A percentile compares a stretch with the other conserved stretches of the same genome.
phyloP scores from a whole-genome alignment of 2,329 filamentous ascomycete genomes.

The Paraphoma sp. region DNA sequence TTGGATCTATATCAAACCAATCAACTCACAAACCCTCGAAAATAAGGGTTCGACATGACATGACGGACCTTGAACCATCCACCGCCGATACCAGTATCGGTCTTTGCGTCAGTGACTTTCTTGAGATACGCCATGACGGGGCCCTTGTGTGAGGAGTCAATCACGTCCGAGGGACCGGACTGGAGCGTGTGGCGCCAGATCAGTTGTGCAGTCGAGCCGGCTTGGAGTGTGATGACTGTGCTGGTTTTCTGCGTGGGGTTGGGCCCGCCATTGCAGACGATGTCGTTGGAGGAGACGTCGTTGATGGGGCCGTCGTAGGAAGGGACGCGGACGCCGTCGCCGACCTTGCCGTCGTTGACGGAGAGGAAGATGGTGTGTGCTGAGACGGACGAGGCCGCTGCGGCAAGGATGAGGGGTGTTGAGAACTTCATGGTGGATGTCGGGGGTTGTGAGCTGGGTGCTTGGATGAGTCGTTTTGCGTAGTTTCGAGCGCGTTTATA shows the following conservation, averaged over 20 bases:
- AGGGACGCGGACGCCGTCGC: slow-evolving; percentile 60
- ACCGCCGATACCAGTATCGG: slow-evolving; percentile 33
- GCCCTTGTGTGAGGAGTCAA: slow-evolving; percentile 64
- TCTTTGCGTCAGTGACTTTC: slow-evolving; percentile 59
- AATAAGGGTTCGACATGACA: background rate
- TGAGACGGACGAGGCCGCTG: slow-evolving; percentile 45
- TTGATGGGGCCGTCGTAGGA: slow-evolving; percentile 55
- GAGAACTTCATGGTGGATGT: slow-evolving; percentile 36
- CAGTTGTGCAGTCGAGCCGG: slow-evolving; percentile 59
- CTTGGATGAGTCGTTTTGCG: slow-evolving; percentile 1
- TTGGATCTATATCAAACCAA: slow-evolving; percentile 48
- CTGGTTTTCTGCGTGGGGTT: slow-evolving; percentile 52
- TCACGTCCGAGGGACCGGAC: slow-evolving; percentile 57
- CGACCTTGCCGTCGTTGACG: slow-evolving; percentile 55
- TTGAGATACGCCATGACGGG: slow-evolving; percentile 65
- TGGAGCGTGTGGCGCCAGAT: slow-evolving; percentile 65
- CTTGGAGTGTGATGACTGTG: slow-evolving; percentile 48
- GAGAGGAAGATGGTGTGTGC: slow-evolving; percentile 62
- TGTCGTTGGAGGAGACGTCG: slow-evolving; percentile 60
- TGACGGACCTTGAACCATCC: slow-evolving; percentile 31
- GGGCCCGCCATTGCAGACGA: slow-evolving; percentile 65
- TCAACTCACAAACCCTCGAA: too few species aligned
- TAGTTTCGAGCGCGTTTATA: slow-evolving; percentile 10
- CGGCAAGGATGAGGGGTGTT: slow-evolving; percentile 29
- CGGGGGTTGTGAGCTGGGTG: background rate